Evolutionary conservation across 73 alveolate genomes (phyloP), one percentile per base, ranked within the genome.

Genomic region (Stentor roeselii): DNA sequence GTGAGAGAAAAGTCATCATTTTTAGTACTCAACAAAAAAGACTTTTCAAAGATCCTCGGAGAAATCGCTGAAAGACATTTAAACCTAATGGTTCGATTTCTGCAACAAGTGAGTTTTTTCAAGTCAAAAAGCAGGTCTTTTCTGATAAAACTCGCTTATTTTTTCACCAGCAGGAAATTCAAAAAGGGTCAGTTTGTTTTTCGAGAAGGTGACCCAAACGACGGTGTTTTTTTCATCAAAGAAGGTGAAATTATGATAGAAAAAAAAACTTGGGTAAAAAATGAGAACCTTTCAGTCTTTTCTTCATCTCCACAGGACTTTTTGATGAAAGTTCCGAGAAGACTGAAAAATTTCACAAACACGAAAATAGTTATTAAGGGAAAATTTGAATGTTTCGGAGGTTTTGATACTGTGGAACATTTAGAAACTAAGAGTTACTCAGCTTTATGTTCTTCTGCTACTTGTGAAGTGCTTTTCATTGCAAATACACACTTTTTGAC

Each of bases 161-260:
- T 59, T 60, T 87, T 88, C 59, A 38, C 39, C 37, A 50, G 50
- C 39, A 27, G 38, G 39, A 50, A 42, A 31, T 87, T 3, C 59
- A 36, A 37, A 6, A 38, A 90, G 38, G 87, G 87, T 50, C 78
- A 91, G 35, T 60, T 78, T 31, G 78, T 91, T 3, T 84, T 31
- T 78, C 76, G 58, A 42, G 93, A 91, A 80, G 90, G 90, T 0
- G 93, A 84, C 3, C 60, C 78, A 3, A 67, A 86, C 15, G 59
- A 41, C 0, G 30, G 59, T 59, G 82, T 91, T 11, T 91, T 74
- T 78, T 75, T 91, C 14, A 88, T 91, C 1, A 67, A 61, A 37
- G 86, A 60, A 34, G 96, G 96, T 50, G 96, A 91, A 78, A 78
- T 91, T 58, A 92, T 82, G 58, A 75, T 91, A 1, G 15, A 84